Evolutionary conservation across 768 basidiomycete genomes (phyloP), one percentile per base, ranked within the genome.

Genomic region (Suillus placidus): DNA sequence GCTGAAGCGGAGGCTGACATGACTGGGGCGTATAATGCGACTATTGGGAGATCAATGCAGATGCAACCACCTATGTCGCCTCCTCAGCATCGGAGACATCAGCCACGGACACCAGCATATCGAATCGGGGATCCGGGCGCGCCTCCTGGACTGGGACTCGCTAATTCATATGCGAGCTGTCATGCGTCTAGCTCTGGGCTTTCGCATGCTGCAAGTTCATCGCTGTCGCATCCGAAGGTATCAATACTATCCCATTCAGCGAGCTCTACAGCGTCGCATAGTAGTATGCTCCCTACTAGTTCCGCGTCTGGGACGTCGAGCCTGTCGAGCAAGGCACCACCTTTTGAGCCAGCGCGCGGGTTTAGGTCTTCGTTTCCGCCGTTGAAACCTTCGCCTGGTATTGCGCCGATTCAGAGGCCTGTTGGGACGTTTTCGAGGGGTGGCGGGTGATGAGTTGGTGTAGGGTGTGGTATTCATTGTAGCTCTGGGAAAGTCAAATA

Each of bases 291-390:
- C 32, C 54, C 54, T 1, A 74, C 74, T 37, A 76, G 70, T 43
- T 73, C 77, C 1, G 64, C 34, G 1, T 23, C 38, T 30, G 40
- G 64, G 30, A 58, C 51, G 3, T 84, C 84, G 9, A 82, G 76
- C 14, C 71, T 87, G n/a, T 87, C 86, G 12, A 82, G 83, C 65
- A 83, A 80, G 45, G 87, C 86, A 2, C 78, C 81, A 4, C 82
- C 85, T 18, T 88, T 87, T 62, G 86, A 87, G 69, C 86, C 85
- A 2, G 78, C 74, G 3, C 73, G 73, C n/a, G 69, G 63, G 32
- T 58, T 76, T 45, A 69, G 73, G 23, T 54, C 67, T 12, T 73
- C 75, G 30, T 68, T 73, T 37, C 69, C 75, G 6, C 68, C 70
- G 6, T 61, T 76, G 1, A 37, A 57, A 13, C 34, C 72, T 3